A percentile compares a stretch with the other conserved stretches of the same genome.
Conservation (phyloP, 2,329 filamentous ascomycete genomes). For the Sarocladium strictum region DNA sequence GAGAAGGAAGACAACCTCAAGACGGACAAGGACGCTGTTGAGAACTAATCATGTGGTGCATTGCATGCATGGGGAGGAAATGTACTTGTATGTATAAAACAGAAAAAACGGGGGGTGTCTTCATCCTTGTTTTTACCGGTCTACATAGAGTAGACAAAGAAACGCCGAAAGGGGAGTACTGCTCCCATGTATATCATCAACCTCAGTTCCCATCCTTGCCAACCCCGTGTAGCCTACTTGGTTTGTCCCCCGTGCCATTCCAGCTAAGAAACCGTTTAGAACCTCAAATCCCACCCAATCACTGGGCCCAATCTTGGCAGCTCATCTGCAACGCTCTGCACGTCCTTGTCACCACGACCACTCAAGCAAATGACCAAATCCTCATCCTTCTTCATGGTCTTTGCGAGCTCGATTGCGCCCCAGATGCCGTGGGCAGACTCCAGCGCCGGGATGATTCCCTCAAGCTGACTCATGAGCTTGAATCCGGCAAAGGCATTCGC, state of each 20-base stretch:
- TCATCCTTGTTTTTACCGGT: neutral
- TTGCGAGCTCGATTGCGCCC: slow-evolving; percentile 83
- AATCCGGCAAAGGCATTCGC: slow-evolving; percentile 86
- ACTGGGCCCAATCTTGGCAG: slow-evolving; percentile 80
- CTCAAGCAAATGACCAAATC: slow-evolving; percentile 92
- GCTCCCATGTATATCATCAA: slow-evolving; percentile 12
- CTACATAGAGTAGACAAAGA: slow-evolving; percentile 10
- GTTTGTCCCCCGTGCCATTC: neutral
- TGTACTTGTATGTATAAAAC: slow-evolving; percentile 10
- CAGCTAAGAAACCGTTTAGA: slow-evolving; percentile 39
- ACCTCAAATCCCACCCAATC: slow-evolving; percentile 70
- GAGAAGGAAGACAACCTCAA: slow-evolving; percentile 21
- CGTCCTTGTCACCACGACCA: slow-evolving; percentile 94
- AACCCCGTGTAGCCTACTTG: no score
- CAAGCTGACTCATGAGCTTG: slow-evolving; percentile 74
- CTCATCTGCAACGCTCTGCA: slow-evolving; percentile 95
- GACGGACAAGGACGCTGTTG: slow-evolving; percentile 9
- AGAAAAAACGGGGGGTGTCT: neutral
- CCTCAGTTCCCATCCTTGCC: no score
- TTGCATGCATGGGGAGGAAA: neutral
- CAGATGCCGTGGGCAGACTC: slow-evolving; percentile 92
- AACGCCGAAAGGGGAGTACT: neutral
- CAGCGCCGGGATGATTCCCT: slow-evolving; percentile 94
- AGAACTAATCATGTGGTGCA: neutral
- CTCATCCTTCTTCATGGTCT: slow-evolving; percentile 82